phyloP scores from a whole-genome alignment of 805 yeast genomes.

The Wickerhamiella azyma region DNA sequence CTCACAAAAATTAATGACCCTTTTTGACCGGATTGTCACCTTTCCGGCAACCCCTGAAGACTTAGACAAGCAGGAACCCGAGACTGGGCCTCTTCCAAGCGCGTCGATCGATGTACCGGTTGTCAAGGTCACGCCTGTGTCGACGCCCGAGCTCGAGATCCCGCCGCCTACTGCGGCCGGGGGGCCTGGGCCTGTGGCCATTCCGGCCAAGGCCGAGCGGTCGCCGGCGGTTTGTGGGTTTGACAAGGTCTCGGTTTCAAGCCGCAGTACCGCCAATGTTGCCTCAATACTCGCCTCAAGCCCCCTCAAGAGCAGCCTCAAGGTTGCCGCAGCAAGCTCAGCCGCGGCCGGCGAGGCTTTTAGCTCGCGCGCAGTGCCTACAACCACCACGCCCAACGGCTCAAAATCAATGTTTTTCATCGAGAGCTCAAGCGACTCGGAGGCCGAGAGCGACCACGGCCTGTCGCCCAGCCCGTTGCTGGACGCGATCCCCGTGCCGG shows the following conservation, averaged over 20 bases:
- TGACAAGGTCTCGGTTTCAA: conserved; percentile 4
- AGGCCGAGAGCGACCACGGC: not conserved
- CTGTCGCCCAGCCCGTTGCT: not conserved
- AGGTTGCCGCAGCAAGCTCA: not conserved
- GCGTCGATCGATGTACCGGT: not conserved
- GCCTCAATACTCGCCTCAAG: not conserved
- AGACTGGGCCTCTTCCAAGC: not conserved
- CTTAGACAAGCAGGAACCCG: not conserved
- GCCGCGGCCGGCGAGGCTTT: no score
- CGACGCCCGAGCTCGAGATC: conserved; percentile 4
- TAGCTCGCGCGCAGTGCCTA: not conserved
- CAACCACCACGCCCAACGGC: not conserved
- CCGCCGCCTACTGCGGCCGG: not conserved
- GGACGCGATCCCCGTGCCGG: conserved; percentile 3
- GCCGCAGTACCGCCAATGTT: not conserved
- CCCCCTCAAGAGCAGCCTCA: no score
- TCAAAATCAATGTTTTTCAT: conserved; percentile 4
- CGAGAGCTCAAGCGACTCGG: conserved; percentile 6
- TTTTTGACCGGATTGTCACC: conserved; percentile 6
- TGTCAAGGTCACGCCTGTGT: conserved; percentile 2
- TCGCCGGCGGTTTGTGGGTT: conserved; percentile 1
- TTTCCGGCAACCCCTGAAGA: conserved; percentile 6
- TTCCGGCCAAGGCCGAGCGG: not conserved
- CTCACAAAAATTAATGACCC: not conserved
- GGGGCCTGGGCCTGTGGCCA: not conserved